These are phyloP conservation scores for Ophiosphaerella korrae DNA, from an alignment of 2,329 filamentous ascomycete species.

Conservation along the genomic window DNA sequence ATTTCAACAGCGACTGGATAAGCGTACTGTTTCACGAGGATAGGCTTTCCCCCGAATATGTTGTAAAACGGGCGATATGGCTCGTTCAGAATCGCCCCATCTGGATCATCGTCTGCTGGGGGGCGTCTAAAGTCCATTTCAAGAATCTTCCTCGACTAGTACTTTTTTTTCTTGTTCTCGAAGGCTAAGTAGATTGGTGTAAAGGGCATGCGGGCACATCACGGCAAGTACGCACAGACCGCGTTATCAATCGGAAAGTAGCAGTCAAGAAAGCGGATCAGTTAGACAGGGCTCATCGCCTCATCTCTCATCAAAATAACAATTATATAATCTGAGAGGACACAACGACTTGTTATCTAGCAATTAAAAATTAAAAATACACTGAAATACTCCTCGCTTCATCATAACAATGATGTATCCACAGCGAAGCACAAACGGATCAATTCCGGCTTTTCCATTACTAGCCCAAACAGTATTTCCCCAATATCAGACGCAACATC, in stretches of 20 bases:
- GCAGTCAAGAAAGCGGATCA: too few species aligned
- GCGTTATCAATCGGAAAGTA: too few species aligned
- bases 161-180: too few species aligned
- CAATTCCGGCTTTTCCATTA: conserved; percentile 3
- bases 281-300: too few species aligned
- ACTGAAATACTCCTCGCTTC: neutral
- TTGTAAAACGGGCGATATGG: conserved; percentile 60
- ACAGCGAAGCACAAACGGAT: conserved; percentile 7
- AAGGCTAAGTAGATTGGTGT: neutral
- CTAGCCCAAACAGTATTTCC: neutral
- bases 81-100: conserved; percentile 38
- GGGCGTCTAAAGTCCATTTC: conserved; percentile 43
- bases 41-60: conserved; percentile 55
- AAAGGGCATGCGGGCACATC: neutral
- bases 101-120: conserved; percentile 31
- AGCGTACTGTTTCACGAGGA: conserved; percentile 51
- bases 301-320: too few species aligned
- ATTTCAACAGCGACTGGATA: neutral
- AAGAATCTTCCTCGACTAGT: neutral
- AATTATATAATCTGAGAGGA: too few species aligned
- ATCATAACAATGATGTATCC: neutral
- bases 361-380: too few species aligned
- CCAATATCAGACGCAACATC: neutral
- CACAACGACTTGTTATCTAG: too few species aligned
- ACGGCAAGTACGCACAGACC: conserved; percentile 10